Base-by-base conservation (phyloP, 306 rosid genomes). In the Trifolium repens region DNA sequence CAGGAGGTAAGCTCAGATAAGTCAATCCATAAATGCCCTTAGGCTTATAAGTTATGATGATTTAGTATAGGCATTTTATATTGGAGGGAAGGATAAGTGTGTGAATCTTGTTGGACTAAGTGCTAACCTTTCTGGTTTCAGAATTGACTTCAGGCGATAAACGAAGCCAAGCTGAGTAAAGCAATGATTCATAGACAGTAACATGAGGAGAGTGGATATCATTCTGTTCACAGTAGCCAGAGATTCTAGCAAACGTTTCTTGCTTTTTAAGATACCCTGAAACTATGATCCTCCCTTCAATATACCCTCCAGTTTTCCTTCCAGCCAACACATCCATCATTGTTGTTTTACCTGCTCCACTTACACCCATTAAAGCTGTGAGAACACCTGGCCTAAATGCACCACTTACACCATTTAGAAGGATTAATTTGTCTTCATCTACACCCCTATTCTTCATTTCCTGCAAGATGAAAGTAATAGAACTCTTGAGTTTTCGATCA, bases 261-360 rank as follows among this genome's bases (percentile, higher is more conserved):
- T 89, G 94, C 24, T 82, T 82, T 71, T 89, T 87, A 2, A 90
- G 91, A 70, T 80, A 89, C 9, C 94, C 94, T 3, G 91, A 87
- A 72, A 89, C 54, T 22, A 62, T 85, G 55, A 89, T 86, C 66
- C 2, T 61, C 44, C 94, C 94, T 0, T 87, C 90, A 44, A 89
- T 89, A 63, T 85, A 87, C 52, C 94, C 94, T 39, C 91, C 87
- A 0, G 94, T 89, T 85, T 89, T 89, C 76, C 94, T 80, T 40
- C 94, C 94, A 0, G 94, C 94, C 50, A 89, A 34, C 8, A 87
- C 91, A 82, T 89, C 94, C 94, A 89, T 87, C 72, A 89, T 60
- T 19, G 94, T 89, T 47, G 94, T 89, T 69, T 89, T 89, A n/a
- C 94, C 94, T 57, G 94, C 94, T 47, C 94, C 94, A 82, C 96